Evolutionary conservation across 2,329 filamentous ascomycete genomes (phyloP).

Genomic region (Talaromyces sp.): DNA sequence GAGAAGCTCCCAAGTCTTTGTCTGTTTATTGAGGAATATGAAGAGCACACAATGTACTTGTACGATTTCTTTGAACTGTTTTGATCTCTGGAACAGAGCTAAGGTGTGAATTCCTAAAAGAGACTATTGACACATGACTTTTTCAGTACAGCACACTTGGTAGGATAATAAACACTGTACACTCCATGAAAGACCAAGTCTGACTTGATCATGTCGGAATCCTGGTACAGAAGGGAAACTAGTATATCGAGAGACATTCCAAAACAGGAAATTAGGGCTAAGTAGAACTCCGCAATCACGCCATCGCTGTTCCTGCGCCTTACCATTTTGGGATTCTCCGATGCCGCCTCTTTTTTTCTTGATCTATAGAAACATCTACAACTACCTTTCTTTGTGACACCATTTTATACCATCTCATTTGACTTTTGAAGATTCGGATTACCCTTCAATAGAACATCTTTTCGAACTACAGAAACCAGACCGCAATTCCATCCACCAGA

Average conservation of each 20-base stretch:
- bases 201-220: neutral
- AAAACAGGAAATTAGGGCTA: slow-evolving; percentile 10
- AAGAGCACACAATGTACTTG: neutral
- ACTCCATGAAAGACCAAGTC: neutral
- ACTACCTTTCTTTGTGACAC: neutral
- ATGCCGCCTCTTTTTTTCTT: slow-evolving; percentile 5
- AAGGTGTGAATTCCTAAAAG: neutral
- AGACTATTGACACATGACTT: neutral
- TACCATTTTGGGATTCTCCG: slow-evolving; percentile 2
- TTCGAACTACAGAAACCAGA: neutral
- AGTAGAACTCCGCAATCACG: slow-evolving; percentile 9
- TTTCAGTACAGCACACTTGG: neutral
- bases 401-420: neutral
- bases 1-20: neutral
- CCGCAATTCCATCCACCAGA: neutral
- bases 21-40: neutral
- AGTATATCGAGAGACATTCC: neutral
- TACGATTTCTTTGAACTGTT: neutral
- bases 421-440: neutral
- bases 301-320: slow-evolving; percentile 13
- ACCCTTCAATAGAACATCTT: neutral
- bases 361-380: neutral
- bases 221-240: neutral
- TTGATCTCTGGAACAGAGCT: neutral
- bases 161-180: too few species aligned